Percentiles rank a stretch among this genome's conserved stretches.
Evolutionary conservation across 208 protist species (phyloP).

Genomic region (Leptomonas pyrrhocoris): DNA sequence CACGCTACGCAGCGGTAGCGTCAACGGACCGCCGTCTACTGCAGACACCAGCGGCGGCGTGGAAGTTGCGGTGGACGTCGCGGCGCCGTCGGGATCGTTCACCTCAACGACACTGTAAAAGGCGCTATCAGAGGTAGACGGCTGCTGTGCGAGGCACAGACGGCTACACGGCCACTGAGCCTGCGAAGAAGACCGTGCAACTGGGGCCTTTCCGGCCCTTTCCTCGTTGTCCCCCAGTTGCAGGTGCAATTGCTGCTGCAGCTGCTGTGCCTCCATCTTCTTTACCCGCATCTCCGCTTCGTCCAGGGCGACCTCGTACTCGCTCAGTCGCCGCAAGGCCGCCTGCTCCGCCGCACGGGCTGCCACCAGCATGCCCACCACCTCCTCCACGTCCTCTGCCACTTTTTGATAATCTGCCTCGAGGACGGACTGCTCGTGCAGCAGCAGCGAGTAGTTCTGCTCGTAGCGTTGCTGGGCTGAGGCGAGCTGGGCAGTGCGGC

Average conservation of each 20-base stretch:
- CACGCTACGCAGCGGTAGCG: no score
- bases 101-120: constrained; percentile 6
- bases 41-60: no score
- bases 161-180: not conserved
- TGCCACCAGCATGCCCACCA: constrained; percentile 24
- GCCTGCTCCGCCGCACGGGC: constrained; percentile 29
- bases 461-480: constrained; percentile 13
- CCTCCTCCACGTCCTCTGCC: constrained; percentile 18
- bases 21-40: no score
- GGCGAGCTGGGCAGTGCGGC: constrained; percentile 17
- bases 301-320: constrained; percentile 21
- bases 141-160: no score
- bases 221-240: not conserved
- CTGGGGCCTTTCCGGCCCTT: not conserved
- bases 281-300: constrained; percentile 8
- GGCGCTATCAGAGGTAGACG: not conserved
- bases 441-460: constrained; percentile 22
- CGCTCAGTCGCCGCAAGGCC: constrained; percentile 23
- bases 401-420: constrained; percentile 19
- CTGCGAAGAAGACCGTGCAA: not conserved
- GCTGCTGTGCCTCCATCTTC: not conserved
- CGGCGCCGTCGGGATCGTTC: not conserved
- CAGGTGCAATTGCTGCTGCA: not conserved
- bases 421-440: constrained; percentile 15
- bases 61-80: no score